Evolutionary conservation across 2,329 filamentous ascomycete genomes (phyloP), one percentile per base, ranked within the genome.

Genomic region (Arachnopeziza araneosa): DNA sequence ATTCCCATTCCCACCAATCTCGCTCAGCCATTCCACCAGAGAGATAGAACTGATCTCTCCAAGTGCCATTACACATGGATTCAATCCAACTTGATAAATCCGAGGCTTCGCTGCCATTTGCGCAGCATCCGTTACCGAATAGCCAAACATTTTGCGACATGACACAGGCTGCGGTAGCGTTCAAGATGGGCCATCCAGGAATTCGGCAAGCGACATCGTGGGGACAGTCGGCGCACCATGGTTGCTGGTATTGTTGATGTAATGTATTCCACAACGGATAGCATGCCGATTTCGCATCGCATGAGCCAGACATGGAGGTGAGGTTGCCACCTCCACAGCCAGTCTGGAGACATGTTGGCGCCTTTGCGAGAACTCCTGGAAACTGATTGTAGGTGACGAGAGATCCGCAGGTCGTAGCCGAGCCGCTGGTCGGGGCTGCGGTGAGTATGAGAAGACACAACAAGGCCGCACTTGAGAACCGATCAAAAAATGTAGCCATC

Each of bases 151-250:
- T 54, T 6, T 51, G 56, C n/a, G 19, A n/a, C 1, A 58, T 44
- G 22, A 54, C 51, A 24, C 56, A 58, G 2, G 24, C 4, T 1
- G 56, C 52, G 6, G 56, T 54, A 12, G 56, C 51, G 19, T 58
- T 58, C 3, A 58, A 21, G 23, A 58, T 54, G 12, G 56, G 32
- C 56, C 56, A 58, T n/a, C 56, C 56, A 24, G 32, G 22, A 22
- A 54, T 58, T 19, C 56, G 14, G 50, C 56, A 58, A 32, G 56
- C 21, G 3, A 54, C 24, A 22, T 58, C 56, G n/a, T 44, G 14
- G 4, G 24, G 21, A 26, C 56, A 58, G 8, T 24, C 24, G 10
- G n/a, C 14, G 26, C 56, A 58, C 56, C 56, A 58, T n/a, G 54
- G 23, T 22, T 58, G 56, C 26, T 58, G 56, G 12, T 32, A 54